A percentile compares a stretch with the other conserved stretches of the same genome.
Evolutionary conservation across 306 rosid genomes (phyloP).

Genomic region (Begonia masoniana): DNA sequence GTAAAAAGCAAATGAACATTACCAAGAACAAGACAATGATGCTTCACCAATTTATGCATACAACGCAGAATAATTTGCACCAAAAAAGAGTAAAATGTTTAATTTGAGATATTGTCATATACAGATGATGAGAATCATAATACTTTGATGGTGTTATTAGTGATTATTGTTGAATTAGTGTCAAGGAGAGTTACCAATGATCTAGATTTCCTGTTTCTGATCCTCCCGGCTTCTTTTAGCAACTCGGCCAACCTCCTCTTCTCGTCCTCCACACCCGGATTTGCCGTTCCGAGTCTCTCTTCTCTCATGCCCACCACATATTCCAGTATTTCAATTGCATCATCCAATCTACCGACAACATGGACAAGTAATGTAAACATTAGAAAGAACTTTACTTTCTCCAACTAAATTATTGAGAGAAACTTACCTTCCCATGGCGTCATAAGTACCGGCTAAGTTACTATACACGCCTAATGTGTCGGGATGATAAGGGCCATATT

Average conservation of each 20-base stretch:
- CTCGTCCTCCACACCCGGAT: constrained; percentile 75
- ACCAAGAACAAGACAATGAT: constrained; percentile 12
- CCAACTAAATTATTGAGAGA: constrained; percentile 1
- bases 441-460: constrained; percentile 79
- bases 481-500: constrained; percentile 65
- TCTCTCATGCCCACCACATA: constrained; percentile 78
- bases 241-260: constrained; percentile 59
- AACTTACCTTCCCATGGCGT: constrained; percentile 77
- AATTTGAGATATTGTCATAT: constrained; percentile 9
- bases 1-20: constrained; percentile 13
- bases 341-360: constrained; percentile 38
- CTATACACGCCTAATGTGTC: constrained; percentile 77
- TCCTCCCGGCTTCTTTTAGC: constrained; percentile 70
- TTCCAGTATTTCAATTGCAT: constrained; percentile 70
- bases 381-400: background rate
- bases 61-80: constrained; percentile 15
- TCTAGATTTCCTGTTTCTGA: constrained; percentile 39
- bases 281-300: constrained; percentile 79
- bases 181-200: constrained; percentile 67
- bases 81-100: constrained; percentile 3
- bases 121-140: constrained; percentile 23
- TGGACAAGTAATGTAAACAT: background rate
- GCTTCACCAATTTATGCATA: constrained; percentile 20
- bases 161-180: constrained; percentile 17
- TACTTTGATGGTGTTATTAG: constrained; percentile 31